Evolutionary conservation across 495 filamentous ascomycete genomes (phyloP), one percentile per base, ranked within the genome.

Genomic region (Polyplosphaeria fusca): DNA sequence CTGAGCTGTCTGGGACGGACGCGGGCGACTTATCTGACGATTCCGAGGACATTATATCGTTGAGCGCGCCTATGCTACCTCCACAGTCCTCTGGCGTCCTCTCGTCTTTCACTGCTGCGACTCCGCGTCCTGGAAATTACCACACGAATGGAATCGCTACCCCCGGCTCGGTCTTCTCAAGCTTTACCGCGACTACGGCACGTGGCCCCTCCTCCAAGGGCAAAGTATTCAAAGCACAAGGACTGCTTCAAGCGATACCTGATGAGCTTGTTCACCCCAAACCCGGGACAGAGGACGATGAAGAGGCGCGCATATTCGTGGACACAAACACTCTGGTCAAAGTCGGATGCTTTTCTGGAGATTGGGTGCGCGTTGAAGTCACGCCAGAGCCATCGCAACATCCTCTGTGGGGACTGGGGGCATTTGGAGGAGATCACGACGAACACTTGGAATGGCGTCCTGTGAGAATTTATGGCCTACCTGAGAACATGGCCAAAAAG

Each of bases 281-380:
- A 51, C 92, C 93, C 4, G 73, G 77, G 2, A 80, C 82, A 19
- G 91, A 96, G 46, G 93, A 97, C 60, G 86, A 89, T 61, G 83
- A 89, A 47, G 94, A 97, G 66, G 84, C 86, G 2, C 81, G 92
- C 37, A 76, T 96, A 16, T 97, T 91, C 69, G 89, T 97, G 5
- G 89, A 93, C 59, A 84, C 91, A 25, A 86, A 80, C 55, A 85
- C 88, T 16, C 73, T 98, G 11, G 82, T 87, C n/a, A 86, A 88
- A 55, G 81, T 97, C 37, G 89, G 90, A 24, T 96, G 91, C 67
- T 98, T 98, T 69, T 96, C 92, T 0, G 93, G 93, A 13, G 93
- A 98, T 66, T 98, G 93, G 93, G 89, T 96, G n/a, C 81, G 85
- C 2, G 74, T 98, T 18, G 88, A 93, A 72, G 74, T 80, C 0